Evolutionary conservation across 1,284 basidiomycete genomes (phyloP).

Genomic region (Leccinum griseonigrum): DNA sequence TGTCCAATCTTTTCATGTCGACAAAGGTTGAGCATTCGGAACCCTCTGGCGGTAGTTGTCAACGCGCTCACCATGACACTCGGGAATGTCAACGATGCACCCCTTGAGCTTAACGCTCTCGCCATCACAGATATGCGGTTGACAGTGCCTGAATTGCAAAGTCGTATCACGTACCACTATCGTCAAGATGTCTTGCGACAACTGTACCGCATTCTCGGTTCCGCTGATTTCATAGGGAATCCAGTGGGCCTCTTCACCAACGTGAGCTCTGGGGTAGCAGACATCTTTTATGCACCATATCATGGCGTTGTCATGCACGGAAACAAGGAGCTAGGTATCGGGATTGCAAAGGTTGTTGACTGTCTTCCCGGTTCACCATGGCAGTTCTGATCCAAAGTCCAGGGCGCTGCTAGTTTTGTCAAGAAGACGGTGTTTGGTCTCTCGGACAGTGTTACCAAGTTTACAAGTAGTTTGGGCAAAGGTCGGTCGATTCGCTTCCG

Average conservation of each 20-base stretch:
- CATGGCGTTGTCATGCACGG: constrained; percentile 98
- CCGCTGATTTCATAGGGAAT: constrained; percentile 92
- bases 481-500: constrained; percentile 43
- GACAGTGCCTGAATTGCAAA: constrained; percentile 81
- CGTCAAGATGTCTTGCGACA: constrained; percentile 93
- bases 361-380: constrained; percentile 1
- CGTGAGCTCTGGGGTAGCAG: constrained; percentile 97
- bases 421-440: constrained; percentile 99
- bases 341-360: constrained; percentile 83
- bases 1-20: constrained; percentile 9
- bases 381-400: constrained; percentile 15
- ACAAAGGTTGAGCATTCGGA: constrained; percentile 74
- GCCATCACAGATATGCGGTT: constrained; percentile 95
- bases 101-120: constrained; percentile 93
- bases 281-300: constrained; percentile 99
- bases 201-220: constrained; percentile 94
- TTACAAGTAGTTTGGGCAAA: constrained; percentile 97
- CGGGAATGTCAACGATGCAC: constrained; percentile 96
- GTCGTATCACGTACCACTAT: constrained; percentile 90
- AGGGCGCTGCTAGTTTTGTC: constrained; percentile 97
- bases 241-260: constrained; percentile 98
- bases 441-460: constrained; percentile 94
- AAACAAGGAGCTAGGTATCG: constrained; percentile 92
- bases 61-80: constrained; percentile 97
- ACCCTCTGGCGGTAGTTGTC: constrained; percentile 91